Evolutionary conservation across 2,329 filamentous ascomycete genomes (phyloP), one percentile per base, ranked within the genome.

Genomic region (Canariomyces notabilis): DNA sequence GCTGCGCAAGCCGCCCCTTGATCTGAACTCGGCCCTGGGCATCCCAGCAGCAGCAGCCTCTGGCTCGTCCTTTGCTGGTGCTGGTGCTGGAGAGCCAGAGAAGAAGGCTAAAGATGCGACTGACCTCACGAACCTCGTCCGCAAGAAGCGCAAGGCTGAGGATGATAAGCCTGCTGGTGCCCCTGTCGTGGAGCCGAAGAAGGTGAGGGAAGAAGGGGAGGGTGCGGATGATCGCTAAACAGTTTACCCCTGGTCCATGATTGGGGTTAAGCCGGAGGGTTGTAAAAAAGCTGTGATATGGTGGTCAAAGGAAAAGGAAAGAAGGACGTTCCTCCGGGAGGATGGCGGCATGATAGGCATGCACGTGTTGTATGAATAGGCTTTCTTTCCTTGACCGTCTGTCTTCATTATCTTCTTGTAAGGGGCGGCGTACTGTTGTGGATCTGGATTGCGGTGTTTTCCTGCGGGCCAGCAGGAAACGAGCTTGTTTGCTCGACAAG

Each of bases 21-120:
- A 81, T 43, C 64, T 83, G 46, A 73, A 75, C 43, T 72, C 73
- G 15, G 76, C 76, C 15, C 70, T 82, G 49, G 67, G 75, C 46
- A 77, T 59, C 63, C n/a, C n/a, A n/a, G n/a, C n/a, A n/a, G n/a
- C n/a, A n/a, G n/a, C n/a, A n/a, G n/a, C n/a, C n/a, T n/a, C n/a
- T n/a, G n/a, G n/a, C n/a, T n/a, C n/a, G n/a, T n/a, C n/a, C n/a
- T n/a, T n/a, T n/a, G n/a, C 83, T 46, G 74, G 77, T 16, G 72
- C 80, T 34, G 64, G 79, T 53, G 72, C 88, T 48, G 37, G 80
- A 85, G 83, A 89, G 61, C 86, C 83, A 21, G 86, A 82, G 58
- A 84, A 83, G 67, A 76, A 71, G 6, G 87, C n/a, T n/a, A n/a
- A n/a, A n/a, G n/a, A n/a, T n/a, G n/a, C 87, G 6, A 89, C 77